These are phyloP conservation scores for baker's yeast (Saccharomyces cerevisiae) DNA, from an alignment of 805 yeast species.

Conservation along the genomic window DNA sequence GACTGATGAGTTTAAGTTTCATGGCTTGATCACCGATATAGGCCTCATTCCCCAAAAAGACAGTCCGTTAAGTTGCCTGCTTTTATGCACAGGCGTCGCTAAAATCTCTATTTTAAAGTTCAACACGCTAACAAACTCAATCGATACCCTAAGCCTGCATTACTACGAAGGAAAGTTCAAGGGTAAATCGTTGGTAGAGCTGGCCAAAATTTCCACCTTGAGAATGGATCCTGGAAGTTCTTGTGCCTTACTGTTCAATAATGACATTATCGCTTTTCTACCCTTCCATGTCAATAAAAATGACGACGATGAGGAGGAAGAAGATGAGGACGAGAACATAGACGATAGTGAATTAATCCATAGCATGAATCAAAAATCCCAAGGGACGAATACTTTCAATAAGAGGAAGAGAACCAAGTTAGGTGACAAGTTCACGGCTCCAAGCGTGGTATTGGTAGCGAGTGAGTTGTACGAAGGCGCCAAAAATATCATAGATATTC, in stretches of 20 bases:
- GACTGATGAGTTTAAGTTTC: slow-evolving; percentile 58
- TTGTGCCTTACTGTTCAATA: slow-evolving; percentile 51
- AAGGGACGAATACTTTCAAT: not conserved
- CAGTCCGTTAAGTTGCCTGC: slow-evolving; percentile 48
- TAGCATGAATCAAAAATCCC: slow-evolving; percentile 2
- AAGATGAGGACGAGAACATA: slow-evolving; percentile 17
- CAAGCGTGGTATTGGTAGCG: slow-evolving; percentile 53
- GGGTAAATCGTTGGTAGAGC: slow-evolving; percentile 34
- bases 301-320: slow-evolving; percentile 36
- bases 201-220: slow-evolving; percentile 35
- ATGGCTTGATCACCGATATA: slow-evolving; percentile 60
- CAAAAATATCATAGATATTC: slow-evolving; percentile 57
- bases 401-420: not conserved
- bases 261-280: slow-evolving; percentile 62
- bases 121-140: slow-evolving; percentile 44
- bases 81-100: slow-evolving; percentile 63
- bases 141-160: slow-evolving; percentile 76
- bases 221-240: slow-evolving; percentile 54
- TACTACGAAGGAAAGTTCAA: slow-evolving; percentile 69
- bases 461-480: slow-evolving; percentile 49
- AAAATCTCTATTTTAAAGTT: slow-evolving; percentile 71
- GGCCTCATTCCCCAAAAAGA: slow-evolving; percentile 42
- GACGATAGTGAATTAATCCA: slow-evolving; percentile 21
- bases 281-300: slow-evolving; percentile 36
- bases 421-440: slow-evolving; percentile 6